These are phyloP conservation scores for Ophiostoma montium DNA, from an alignment of 2,329 filamentous ascomycete genomes.

Conservation along the genomic window DNA sequence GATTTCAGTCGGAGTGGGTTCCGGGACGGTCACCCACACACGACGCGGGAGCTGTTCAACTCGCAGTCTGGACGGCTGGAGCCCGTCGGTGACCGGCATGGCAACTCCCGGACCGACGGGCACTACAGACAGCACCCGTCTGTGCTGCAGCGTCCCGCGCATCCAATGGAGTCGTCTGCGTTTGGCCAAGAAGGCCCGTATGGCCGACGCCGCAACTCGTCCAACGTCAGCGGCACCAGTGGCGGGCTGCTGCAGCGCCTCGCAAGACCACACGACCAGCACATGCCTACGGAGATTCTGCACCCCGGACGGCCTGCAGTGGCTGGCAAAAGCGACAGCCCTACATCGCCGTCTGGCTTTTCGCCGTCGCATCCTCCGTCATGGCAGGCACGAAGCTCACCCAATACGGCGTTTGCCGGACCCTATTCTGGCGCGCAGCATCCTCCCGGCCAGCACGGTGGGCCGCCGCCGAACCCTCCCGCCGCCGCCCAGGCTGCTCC, in stretches of 20 bases:
- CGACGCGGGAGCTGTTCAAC: slow-evolving; percentile 72
- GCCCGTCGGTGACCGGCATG: slow-evolving; percentile 66
- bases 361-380: slow-evolving; percentile 23
- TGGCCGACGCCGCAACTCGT: slow-evolving; percentile 69
- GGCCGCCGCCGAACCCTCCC: not conserved
- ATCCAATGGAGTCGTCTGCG: slow-evolving; percentile 52
- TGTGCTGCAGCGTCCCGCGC: slow-evolving; percentile 59
- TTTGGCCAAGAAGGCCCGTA: slow-evolving; percentile 59
- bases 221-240: slow-evolving; percentile 80
- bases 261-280: slow-evolving; percentile 30
- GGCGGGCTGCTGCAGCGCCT: slow-evolving; percentile 46
- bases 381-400: slow-evolving; percentile 31
- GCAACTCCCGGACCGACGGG: slow-evolving; percentile 50
- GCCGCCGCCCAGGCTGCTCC: no score
- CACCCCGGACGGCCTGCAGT: slow-evolving; percentile 34
- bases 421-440: not conserved
- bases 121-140: slow-evolving; percentile 48
- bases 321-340: slow-evolving; percentile 35
- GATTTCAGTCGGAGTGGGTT: slow-evolving; percentile 79
- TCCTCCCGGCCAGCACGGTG: not conserved
- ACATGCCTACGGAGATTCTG: slow-evolving; percentile 11
- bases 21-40: slow-evolving; percentile 52
- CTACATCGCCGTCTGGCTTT: slow-evolving; percentile 29
- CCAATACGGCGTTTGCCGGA: slow-evolving; percentile 15
- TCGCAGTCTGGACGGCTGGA: slow-evolving; percentile 93